phyloP scores from a whole-genome alignment of 164 flowering plant genomes.

The Aristolochia contorta region DNA sequence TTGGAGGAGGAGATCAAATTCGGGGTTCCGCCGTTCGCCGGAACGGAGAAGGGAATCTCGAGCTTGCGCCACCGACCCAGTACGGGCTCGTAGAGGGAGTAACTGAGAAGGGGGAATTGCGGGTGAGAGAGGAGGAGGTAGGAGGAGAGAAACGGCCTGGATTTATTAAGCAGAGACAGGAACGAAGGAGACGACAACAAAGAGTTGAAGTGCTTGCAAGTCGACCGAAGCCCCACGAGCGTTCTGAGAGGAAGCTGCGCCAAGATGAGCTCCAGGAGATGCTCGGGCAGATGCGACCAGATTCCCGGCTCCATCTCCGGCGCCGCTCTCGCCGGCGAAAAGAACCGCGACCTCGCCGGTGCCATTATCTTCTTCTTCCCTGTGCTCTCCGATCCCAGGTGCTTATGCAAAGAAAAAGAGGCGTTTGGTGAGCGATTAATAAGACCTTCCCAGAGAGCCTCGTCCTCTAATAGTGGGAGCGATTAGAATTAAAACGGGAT shows the following conservation, averaged over 20 bases:
- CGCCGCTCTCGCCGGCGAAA: background rate
- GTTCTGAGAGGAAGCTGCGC: conserved; percentile 46
- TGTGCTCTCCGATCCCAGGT: too few species aligned
- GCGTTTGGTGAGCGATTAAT: too few species aligned
- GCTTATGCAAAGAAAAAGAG: too few species aligned
- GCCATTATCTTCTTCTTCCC: too few species aligned
- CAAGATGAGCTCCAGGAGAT: conserved; percentile 46
- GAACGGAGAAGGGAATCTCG: conserved; percentile 18
- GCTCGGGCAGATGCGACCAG: conserved; percentile 56
- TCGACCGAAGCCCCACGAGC: conserved; percentile 41
- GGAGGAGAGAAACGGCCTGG: conserved; percentile 21
- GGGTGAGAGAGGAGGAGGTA: conserved; percentile 67
- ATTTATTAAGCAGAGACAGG: conserved; percentile 30
- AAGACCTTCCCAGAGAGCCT: too few species aligned
- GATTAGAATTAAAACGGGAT: too few species aligned
- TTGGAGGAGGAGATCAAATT: conserved; percentile 39
- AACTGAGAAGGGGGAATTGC: conserved; percentile 20
- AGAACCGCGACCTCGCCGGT: too few species aligned
- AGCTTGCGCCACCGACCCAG: conserved; percentile 37
- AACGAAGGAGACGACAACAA: conserved; percentile 50
- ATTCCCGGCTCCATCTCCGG: conserved; percentile 49
- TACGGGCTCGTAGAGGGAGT: conserved; percentile 36
- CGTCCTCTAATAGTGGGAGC: too few species aligned
- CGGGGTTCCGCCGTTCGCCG: conserved; percentile 5
- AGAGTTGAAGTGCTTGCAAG: conserved; percentile 57